A percentile compares a stretch with the other conserved stretches of the same genome.
These are phyloP conservation scores for Hypoxylon lienhwacheense DNA, from an alignment of 495 filamentous ascomycete species.

Conservation along the genomic window DNA sequence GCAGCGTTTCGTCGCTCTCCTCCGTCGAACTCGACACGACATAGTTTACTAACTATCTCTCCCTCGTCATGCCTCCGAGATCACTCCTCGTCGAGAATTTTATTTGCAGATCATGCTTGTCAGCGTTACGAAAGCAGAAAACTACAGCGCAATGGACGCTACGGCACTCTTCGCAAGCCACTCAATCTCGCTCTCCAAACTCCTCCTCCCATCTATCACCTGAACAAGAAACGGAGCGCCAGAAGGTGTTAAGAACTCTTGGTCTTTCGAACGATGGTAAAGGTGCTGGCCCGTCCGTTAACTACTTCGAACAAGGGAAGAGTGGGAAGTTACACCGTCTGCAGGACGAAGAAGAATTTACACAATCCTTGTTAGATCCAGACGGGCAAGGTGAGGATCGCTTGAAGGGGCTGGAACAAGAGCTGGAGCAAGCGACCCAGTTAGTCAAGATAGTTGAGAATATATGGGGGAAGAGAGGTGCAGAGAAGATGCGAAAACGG, in stretches of 20 bases:
- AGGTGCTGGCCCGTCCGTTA: constrained; percentile 32
- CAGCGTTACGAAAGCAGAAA: constrained; percentile 30
- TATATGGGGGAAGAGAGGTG: constrained; percentile 43
- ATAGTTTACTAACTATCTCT: background rate
- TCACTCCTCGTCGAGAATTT: constrained; percentile 39
- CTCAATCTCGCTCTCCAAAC: constrained; percentile 13
- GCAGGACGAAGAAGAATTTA: constrained; percentile 42
- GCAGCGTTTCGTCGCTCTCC: constrained; percentile 6
- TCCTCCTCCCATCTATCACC: constrained; percentile 18
- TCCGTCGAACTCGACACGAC: background rate
- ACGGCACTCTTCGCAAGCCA: constrained; percentile 31
- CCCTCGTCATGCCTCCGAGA: constrained; percentile 41
- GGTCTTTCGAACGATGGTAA: constrained; percentile 24
- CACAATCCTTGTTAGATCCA: constrained; percentile 38
- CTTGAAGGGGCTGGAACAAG: constrained; percentile 54
- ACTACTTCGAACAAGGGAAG: constrained; percentile 51
- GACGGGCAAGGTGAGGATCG: constrained; percentile 50
- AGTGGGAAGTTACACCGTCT: constrained; percentile 41
- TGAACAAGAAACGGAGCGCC: constrained; percentile 33
- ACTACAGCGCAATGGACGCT: constrained; percentile 31
- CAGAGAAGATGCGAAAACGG: constrained; percentile 42
- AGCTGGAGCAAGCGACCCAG: constrained; percentile 50
- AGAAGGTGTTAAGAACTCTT: constrained; percentile 29
- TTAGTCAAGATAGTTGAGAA: constrained; percentile 44
- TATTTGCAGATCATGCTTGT: constrained; percentile 44